These are phyloP conservation scores for Crithidia bombi DNA, from an alignment of 208 protist genomes.

Conservation along the genomic window DNA sequence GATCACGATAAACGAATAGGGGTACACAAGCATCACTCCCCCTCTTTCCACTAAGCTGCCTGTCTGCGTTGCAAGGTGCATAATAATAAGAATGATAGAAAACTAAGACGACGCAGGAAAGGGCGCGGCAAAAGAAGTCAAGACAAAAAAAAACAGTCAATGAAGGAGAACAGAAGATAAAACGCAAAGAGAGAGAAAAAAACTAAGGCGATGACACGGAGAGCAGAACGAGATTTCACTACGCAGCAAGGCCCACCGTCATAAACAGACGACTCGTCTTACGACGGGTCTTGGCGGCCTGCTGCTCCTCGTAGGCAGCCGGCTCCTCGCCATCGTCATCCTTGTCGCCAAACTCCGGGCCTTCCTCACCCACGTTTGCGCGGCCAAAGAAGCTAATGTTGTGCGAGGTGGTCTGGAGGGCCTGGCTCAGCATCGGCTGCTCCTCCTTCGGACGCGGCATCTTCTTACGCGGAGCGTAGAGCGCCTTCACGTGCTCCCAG, in stretches of 20 bases:
- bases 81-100: too few relatives aligned
- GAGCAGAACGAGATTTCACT: too few relatives aligned
- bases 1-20: too few relatives aligned
- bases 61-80: too few relatives aligned
- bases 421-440: conserved; percentile 24
- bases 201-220: too few relatives aligned
- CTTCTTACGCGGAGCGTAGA: conserved; percentile 67
- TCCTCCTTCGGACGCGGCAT: conserved; percentile 28
- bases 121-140: too few relatives aligned
- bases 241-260: conserved; percentile 29
- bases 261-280: conserved; percentile 35
- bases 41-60: too few relatives aligned
- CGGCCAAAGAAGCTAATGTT: conserved; percentile 68
- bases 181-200: conserved; percentile 20
- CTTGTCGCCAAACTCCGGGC: conserved; percentile 56
- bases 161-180: too few relatives aligned
- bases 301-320: conserved; percentile 42
- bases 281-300: conserved; percentile 36
- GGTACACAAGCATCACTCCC: too few relatives aligned
- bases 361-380: conserved; percentile 46
- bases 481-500: conserved; percentile 50
- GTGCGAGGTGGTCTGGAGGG: conserved; percentile 25
- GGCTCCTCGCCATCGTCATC: conserved; percentile 60
- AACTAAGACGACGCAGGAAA: too few relatives aligned
- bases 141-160: too few relatives aligned